Conservation (phyloP, 345 rosid genomes). For the Sonneratia caseolaris region DNA sequence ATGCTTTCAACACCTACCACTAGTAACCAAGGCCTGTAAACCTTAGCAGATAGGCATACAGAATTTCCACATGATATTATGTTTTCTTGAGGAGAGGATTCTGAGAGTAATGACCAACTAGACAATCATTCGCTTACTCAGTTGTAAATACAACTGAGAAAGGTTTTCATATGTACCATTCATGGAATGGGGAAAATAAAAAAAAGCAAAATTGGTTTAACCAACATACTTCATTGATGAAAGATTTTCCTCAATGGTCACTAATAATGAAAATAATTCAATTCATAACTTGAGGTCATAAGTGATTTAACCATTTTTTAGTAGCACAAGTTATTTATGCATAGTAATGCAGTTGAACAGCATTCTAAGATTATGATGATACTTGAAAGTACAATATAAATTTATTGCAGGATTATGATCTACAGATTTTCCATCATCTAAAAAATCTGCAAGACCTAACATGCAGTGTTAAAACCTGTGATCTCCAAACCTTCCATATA, state of each 20-base stretch:
- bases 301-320: not conserved
- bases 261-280: not conserved
- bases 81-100: too few relatives aligned
- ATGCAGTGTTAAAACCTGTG: conserved; percentile 7
- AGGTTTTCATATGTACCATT: not conserved
- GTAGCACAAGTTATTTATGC: too few relatives aligned
- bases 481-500: conserved; percentile 32
- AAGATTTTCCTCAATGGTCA: not conserved
- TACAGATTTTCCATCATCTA: not conserved
- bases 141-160: not conserved
- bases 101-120: not conserved
- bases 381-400: not conserved
- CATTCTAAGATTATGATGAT: too few relatives aligned
- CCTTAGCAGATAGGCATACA: not conserved
- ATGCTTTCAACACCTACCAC: not conserved
- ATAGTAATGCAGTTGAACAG: too few relatives aligned
- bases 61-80: not conserved
- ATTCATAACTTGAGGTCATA: not conserved
- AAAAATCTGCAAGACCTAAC: not conserved
- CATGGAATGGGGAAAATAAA: not conserved
- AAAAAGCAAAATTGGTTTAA: too few relatives aligned
- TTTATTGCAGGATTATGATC: not conserved
- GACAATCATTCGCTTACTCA: not conserved
- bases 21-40: not conserved
- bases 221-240: too few relatives aligned